phyloP scores from a whole-genome alignment of 2,329 filamentous ascomycete genomes.

The Knufia fluminis region DNA sequence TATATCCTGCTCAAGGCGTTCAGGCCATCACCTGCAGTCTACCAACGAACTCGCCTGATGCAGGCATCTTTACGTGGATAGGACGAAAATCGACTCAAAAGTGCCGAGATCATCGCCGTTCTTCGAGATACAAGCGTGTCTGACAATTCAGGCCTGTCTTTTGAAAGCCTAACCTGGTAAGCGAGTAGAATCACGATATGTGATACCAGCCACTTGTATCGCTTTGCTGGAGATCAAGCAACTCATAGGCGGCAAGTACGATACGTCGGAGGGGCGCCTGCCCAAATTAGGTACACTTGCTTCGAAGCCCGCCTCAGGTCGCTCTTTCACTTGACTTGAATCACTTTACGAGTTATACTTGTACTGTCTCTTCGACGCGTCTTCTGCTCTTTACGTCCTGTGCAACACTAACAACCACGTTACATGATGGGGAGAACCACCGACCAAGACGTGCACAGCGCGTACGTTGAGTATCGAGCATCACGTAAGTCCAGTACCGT shows the following conservation, averaged over 20 bases:
- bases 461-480: slow-evolving; percentile 46
- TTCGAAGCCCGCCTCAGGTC: background rate
- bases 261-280: background rate
- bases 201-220: slow-evolving; percentile 3
- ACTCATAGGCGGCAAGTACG: background rate
- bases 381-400: background rate
- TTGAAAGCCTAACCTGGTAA: background rate
- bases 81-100: background rate
- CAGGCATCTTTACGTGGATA: background rate
- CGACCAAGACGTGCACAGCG: slow-evolving; percentile 44
- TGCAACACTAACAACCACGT: background rate
- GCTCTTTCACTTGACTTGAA: background rate
- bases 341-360: background rate
- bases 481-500: slow-evolving; percentile 32
- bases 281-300: background rate
- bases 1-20: background rate
- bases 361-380: background rate
- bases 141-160: background rate
- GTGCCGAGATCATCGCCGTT: background rate
- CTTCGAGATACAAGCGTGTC: background rate
- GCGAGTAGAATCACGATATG: background rate
- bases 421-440: slow-evolving; percentile 42
- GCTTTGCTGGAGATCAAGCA: background rate
- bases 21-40: too few species aligned
- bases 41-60: too few species aligned